Evolutionary conservation across 2,329 filamentous ascomycete species (phyloP), one percentile per base, ranked within the genome.

Genomic region (Cadophora sp.): DNA sequence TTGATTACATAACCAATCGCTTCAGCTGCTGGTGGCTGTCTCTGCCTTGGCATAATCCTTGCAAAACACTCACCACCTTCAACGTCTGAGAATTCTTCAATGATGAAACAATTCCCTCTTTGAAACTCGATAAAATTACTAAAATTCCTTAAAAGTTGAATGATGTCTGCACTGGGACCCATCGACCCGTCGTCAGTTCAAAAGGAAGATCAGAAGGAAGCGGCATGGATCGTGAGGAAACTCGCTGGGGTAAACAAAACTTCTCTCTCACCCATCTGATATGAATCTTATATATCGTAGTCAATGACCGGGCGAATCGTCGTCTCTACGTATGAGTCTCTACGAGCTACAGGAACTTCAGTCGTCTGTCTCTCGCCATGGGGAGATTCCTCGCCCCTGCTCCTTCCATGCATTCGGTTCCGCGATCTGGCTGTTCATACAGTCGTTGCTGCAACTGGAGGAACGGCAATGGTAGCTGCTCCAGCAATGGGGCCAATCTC

Each of bases 151-250:
- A 22, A 36, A 36, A 33, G 7, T 20, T 20, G 45, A 8, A 59
- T 30, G n/a, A 68, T 68, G 66, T 68, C 66, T 27, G 62, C 53
- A 60, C 43, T 68, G 30, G 66, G 66, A 56, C 66, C 66, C 18
- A 68, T 65, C 33, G 66, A 68, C 43, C 62, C 66, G 14, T 68
- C 62, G 13, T 68, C 66, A 22, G 39, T 65, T 5, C 66, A 33
- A 24, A 65, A 59, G 20, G 66, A 68, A 27, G 66, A 68, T 33
- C 62, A 68, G 48, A 68, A 68, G 48, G 62, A 68, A 63, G 66
- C 66, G 39, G 59, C 66, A 65, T 68, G 66, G 66, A 68, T 68
- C 22, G 62, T 68, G 11, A 53, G 66, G 33, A 68, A 68, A 63
- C 59, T 68, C 16, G 66, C 63, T 4, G 66, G 66, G 62, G 66